Evolutionary conservation across 441 rosid species (phyloP).

Genomic region (Theobroma grandiflorum): DNA sequence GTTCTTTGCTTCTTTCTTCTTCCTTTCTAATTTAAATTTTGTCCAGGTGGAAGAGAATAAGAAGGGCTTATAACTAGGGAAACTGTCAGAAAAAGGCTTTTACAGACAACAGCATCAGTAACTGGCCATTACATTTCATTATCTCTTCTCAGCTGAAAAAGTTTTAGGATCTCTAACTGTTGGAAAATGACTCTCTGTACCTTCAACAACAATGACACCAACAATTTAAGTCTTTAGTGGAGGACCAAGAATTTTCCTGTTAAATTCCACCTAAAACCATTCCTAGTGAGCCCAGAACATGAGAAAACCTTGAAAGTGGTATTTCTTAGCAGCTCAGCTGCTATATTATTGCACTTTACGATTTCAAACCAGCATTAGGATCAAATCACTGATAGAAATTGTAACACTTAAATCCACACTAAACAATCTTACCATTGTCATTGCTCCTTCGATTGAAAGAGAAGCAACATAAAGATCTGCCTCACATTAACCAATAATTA

Average conservation of each 20-base stretch:
- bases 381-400: background rate
- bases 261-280: background rate
- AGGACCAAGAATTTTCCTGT: background rate
- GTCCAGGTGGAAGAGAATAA: background rate
- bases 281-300: background rate
- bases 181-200: background rate
- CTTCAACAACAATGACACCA: background rate
- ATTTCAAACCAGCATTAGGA: background rate
- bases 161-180: background rate
- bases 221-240: background rate
- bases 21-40: background rate
- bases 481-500: background rate
- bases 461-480: background rate
- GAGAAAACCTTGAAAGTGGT: background rate
- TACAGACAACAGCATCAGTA: background rate
- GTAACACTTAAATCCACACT: background rate
- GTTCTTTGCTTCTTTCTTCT: background rate
- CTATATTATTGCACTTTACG: background rate
- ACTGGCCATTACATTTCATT: background rate
- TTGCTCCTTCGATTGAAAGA: background rate
- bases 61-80: no score
- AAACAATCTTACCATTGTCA: background rate
- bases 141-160: conserved; percentile 13
- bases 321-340: background rate
- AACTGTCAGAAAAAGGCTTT: background rate